Conservation (phyloP, 257 asterid genomes). For the Galeopsis tetrahit region DNA sequence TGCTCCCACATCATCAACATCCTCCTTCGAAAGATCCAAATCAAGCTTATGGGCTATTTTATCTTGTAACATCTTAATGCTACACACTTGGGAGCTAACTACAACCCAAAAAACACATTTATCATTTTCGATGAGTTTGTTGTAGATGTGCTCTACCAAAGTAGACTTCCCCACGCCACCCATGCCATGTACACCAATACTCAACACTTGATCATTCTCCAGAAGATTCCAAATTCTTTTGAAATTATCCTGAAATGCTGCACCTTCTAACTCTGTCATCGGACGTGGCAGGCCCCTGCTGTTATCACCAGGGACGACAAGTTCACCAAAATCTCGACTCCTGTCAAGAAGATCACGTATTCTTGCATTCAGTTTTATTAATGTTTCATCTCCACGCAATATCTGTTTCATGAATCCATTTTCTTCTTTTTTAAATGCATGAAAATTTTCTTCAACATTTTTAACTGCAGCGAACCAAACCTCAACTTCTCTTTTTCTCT, state of each 20-base stretch:
- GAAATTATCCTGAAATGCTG: not conserved
- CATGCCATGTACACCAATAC: not conserved
- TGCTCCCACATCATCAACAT: not conserved
- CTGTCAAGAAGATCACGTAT: slow-evolving; percentile 9
- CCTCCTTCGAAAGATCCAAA: not conserved
- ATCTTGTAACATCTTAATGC: slow-evolving; percentile 14
- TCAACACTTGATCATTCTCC: slow-evolving; percentile 18
- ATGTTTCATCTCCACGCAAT: not conserved
- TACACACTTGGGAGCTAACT: slow-evolving; percentile 16
- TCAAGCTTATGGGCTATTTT: not conserved
- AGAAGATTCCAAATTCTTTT: slow-evolving; percentile 8
- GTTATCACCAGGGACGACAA: not conserved
- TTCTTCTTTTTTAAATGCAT: not conserved
- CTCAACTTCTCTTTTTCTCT: slow-evolving; percentile 10
- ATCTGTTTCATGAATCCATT: not conserved
- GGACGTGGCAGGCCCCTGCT: not conserved
- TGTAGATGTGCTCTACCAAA: slow-evolving; percentile 15
- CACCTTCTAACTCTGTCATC: slow-evolving; percentile 1
- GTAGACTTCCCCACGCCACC: not conserved
- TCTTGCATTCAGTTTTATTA: not conserved
- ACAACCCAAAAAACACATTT: slow-evolving; percentile 24
- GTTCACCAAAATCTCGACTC: slow-evolving; percentile 15
- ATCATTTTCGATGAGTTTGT: not conserved
- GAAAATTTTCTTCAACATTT: not conserved
- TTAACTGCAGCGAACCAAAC: slow-evolving; percentile 22